These are phyloP conservation scores for Candida sithepensis DNA, from an alignment of 805 yeast species.

Conservation along the genomic window DNA sequence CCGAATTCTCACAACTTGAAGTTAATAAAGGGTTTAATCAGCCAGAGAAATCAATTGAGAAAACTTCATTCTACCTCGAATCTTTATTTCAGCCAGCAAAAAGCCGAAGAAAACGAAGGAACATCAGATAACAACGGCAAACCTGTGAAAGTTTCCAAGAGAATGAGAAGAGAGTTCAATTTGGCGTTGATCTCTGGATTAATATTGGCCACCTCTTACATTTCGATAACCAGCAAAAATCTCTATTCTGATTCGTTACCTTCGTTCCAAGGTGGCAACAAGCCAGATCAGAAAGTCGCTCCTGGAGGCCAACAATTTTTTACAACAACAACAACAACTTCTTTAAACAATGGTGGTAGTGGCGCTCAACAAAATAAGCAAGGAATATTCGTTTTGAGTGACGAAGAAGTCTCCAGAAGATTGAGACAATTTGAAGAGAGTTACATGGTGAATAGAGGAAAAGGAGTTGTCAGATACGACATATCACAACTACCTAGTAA, in stretches of 20 bases:
- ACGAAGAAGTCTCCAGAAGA: slow-evolving; percentile 66
- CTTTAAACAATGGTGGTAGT: slow-evolving; percentile 40
- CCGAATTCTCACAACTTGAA: slow-evolving; percentile 11
- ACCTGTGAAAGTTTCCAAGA: slow-evolving; percentile 10
- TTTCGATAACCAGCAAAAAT: slow-evolving; percentile 27
- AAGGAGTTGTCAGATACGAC: slow-evolving; percentile 87
- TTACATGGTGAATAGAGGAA: slow-evolving; percentile 73
- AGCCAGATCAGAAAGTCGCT: slow-evolving; percentile 9
- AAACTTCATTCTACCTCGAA: slow-evolving; percentile 13
- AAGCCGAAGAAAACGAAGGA: slow-evolving; percentile 2
- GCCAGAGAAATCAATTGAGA: slow-evolving; percentile 12
- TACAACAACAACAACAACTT: slow-evolving; percentile 38
- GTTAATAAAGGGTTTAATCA: slow-evolving; percentile 6
- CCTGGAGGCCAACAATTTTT: slow-evolving; percentile 21
- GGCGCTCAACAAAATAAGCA: slow-evolving; percentile 41
- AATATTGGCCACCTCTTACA: slow-evolving; percentile 31
- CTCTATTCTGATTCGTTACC: slow-evolving; percentile 28
- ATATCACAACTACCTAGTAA: slow-evolving; percentile 87
- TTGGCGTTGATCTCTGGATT: slow-evolving; percentile 32
- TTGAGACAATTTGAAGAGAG: slow-evolving; percentile 77
- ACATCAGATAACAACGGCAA: not conserved
- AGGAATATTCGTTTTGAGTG: slow-evolving; percentile 54
- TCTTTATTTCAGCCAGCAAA: slow-evolving; percentile 5
- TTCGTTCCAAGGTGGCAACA: slow-evolving; percentile 10
- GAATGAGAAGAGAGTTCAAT: slow-evolving; percentile 29